phyloP scores from a whole-genome alignment of 768 basidiomycete genomes.

The Stropharia rugosoannulata region DNA sequence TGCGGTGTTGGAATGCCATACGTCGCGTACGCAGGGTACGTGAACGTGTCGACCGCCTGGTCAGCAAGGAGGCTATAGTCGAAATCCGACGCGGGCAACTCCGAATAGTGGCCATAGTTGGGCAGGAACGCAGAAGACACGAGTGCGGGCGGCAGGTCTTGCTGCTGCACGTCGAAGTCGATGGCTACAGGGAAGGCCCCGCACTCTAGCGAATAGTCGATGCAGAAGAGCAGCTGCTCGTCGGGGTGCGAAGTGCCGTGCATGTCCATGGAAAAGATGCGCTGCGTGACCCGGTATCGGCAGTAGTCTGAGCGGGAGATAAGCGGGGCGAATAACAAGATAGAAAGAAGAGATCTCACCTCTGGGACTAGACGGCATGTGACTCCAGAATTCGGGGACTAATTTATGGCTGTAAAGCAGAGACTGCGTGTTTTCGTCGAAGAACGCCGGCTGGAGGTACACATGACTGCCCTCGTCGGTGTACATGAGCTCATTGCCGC shows the following conservation, averaged over 20 bases:
- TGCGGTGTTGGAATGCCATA: neutral
- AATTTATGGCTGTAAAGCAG: constrained; percentile 12
- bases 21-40: neutral
- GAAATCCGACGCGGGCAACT: neutral
- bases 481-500: constrained; percentile 13
- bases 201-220: constrained; percentile 10
- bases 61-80: neutral
- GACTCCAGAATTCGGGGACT: constrained; percentile 18
- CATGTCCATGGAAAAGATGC: constrained; percentile 5
- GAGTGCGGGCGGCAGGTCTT: neutral
- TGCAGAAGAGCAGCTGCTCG: constrained; percentile 7
- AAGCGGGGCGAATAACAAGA: neutral
- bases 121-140: neutral
- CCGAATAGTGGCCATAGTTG: neutral
- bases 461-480: neutral
- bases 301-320: neutral
- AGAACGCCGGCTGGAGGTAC: constrained; percentile 3
- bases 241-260: neutral
- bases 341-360: constrained; percentile 6
- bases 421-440: constrained; percentile 2
- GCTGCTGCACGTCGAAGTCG: neutral
- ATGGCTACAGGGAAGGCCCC: neutral
- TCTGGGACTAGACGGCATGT: constrained; percentile 10
- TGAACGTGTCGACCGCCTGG: neutral
- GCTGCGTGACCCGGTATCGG: constrained; percentile 10